Percentiles rank a stretch among this genome's conserved stretches.
phyloP scores from a whole-genome alignment of 495 filamentous ascomycete species.

The Saxophila tyrrhenica region DNA sequence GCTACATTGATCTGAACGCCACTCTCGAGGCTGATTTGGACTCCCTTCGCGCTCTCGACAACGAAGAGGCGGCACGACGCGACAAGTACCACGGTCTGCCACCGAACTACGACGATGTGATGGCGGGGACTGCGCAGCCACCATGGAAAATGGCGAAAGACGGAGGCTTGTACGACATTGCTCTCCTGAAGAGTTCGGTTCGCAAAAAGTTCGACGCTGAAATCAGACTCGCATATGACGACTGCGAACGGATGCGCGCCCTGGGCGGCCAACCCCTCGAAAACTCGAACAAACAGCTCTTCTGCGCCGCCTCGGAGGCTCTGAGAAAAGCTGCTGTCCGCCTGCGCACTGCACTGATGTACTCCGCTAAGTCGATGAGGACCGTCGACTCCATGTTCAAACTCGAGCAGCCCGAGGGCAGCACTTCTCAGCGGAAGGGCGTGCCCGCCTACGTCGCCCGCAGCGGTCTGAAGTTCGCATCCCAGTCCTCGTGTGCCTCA shows the following conservation, averaged over 20 bases:
- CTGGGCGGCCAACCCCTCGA: too few relatives aligned
- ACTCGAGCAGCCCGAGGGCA: too few relatives aligned
- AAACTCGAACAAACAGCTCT: too few relatives aligned
- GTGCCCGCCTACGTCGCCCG: neutral
- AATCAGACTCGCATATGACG: neutral
- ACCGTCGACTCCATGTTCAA: too few relatives aligned
- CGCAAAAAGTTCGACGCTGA: neutral
- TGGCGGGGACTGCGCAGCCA: neutral
- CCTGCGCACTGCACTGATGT: too few relatives aligned
- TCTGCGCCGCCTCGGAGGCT: too few relatives aligned
- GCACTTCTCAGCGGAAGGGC: too few relatives aligned
- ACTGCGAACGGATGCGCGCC: neutral
- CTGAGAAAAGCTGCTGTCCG: too few relatives aligned
- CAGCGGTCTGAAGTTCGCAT: too few relatives aligned
- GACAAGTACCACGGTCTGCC: neutral
- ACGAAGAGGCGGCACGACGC: neutral
- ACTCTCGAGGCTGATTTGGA: conserved; percentile 6
- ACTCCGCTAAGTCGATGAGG: too few relatives aligned
- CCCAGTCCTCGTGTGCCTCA: too few relatives aligned
- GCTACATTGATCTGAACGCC: neutral
- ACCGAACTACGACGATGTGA: neutral
- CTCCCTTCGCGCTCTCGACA: conserved; percentile 6
- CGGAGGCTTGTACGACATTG: neutral
- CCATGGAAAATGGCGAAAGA: neutral
- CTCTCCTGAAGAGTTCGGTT: neutral